Evolutionary conservation across 805 yeast species (phyloP).

Genomic region (Ogataea nonfermentans): DNA sequence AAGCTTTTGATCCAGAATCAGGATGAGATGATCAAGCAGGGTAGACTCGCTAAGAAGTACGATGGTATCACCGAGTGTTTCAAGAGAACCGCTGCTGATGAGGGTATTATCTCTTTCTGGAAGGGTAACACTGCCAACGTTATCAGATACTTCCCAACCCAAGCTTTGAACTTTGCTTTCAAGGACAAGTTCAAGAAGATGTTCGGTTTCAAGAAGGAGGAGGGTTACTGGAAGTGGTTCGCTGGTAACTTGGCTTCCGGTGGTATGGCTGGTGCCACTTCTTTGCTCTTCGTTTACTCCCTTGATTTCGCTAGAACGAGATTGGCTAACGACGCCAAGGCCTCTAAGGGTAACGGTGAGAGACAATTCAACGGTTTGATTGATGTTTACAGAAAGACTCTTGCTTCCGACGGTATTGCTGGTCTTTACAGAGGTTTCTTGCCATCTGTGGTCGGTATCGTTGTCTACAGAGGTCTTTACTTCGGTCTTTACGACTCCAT

Average conservation of each 20-base stretch:
- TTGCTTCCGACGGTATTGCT: constrained; percentile 94
- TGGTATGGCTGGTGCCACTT: constrained; percentile 98
- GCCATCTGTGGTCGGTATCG: constrained; percentile 95
- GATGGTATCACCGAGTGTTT: constrained; percentile 91
- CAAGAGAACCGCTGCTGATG: constrained; percentile 90
- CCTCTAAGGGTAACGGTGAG: constrained; percentile 79
- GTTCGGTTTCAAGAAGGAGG: constrained; percentile 97
- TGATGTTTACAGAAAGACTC: constrained; percentile 94
- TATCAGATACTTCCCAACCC: constrained; percentile 99
- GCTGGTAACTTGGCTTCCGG: constrained; percentile 99
- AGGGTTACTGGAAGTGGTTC: constrained; percentile 89
- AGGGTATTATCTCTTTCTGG: constrained; percentile 94
- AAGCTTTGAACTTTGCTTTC: constrained; percentile 97
- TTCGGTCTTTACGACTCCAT: constrained; percentile 96
- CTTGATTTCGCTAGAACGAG: constrained; percentile 98
- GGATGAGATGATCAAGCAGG: constrained; percentile 98
- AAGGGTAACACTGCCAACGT: constrained; percentile 99
- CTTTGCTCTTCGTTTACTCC: constrained; percentile 90
- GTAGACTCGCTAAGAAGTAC: constrained; percentile 84
- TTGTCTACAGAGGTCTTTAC: constrained; percentile 99
- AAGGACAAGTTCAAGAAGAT: constrained; percentile 93
- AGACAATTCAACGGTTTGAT: constrained; percentile 97
- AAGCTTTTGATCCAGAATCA: constrained; percentile 95
- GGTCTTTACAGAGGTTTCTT: constrained; percentile 99
- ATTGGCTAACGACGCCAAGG: constrained; percentile 97